These are phyloP conservation scores for Gelatoporia subvermispora DNA, from an alignment of 768 basidiomycete species.

Conservation along the genomic window DNA sequence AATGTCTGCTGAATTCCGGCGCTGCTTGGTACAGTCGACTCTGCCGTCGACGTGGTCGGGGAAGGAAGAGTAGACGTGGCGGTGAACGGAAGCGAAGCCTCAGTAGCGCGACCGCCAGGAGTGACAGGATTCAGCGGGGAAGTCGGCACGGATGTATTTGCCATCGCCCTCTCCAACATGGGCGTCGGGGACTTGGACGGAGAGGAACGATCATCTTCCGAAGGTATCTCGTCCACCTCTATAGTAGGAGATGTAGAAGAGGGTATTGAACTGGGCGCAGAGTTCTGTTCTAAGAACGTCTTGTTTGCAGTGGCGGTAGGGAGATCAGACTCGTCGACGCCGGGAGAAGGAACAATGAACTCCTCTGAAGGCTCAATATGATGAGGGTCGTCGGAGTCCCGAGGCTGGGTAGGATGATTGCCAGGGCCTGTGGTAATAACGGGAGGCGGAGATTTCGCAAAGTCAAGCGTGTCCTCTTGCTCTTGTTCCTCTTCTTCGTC, in stretches of 20 bases:
- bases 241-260: constrained; percentile 1
- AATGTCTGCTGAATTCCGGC: constrained; percentile 21
- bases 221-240: constrained; percentile 9
- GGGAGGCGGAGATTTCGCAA: background rate
- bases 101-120: too few species aligned
- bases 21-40: constrained; percentile 16
- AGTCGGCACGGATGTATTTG: background rate
- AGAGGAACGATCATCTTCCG: background rate
- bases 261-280: background rate
- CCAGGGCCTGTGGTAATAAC: constrained; percentile 3
- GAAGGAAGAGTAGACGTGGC: constrained; percentile 12
- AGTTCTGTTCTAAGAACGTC: constrained; percentile 18
- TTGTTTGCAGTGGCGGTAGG: constrained; percentile 24
- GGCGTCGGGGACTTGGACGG: too few species aligned
- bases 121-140: background rate
- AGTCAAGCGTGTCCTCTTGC: constrained; percentile 4
- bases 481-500: constrained; percentile 50
- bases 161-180: background rate
- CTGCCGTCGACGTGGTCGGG: constrained; percentile 15
- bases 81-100: too few species aligned
- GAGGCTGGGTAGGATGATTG: background rate
- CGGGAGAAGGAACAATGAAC: constrained; percentile 28
- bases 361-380: constrained; percentile 25
- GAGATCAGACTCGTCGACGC: constrained; percentile 15
- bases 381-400: background rate